phyloP scores from a whole-genome alignment of 495 filamentous ascomycete genomes.

The Trichoderma asperelloides region DNA sequence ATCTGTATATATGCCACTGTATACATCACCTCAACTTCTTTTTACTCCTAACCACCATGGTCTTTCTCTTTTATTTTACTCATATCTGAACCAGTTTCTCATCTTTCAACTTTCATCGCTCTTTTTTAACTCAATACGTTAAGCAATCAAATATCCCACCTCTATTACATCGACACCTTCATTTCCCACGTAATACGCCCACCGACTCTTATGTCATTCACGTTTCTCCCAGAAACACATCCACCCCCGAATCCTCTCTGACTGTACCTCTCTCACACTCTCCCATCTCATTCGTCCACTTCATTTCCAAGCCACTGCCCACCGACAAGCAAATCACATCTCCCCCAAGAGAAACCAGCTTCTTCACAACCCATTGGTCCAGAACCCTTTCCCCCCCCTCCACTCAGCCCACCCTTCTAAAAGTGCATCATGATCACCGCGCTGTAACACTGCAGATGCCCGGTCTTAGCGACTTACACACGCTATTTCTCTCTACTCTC shows the following conservation, averaged over 20 bases:
- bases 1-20: too few relatives aligned
- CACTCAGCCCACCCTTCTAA: neutral
- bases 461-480: neutral
- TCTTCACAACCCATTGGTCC: neutral
- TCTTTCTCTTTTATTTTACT: too few relatives aligned
- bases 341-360: neutral
- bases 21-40: too few relatives aligned
- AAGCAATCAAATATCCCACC: too few relatives aligned
- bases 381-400: neutral
- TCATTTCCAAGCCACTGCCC: neutral
- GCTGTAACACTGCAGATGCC: neutral
- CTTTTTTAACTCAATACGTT: too few relatives aligned
- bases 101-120: too few relatives aligned
- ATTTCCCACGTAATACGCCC: neutral
- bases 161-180: too few relatives aligned
- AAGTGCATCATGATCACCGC: neutral
- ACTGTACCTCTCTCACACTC: neutral
- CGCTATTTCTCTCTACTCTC: neutral
- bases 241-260: too few relatives aligned
- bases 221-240: too few relatives aligned
- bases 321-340: neutral
- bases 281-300: neutral
- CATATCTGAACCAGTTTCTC: too few relatives aligned
- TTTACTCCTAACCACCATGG: too few relatives aligned
- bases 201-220: conserved; percentile 1